phyloP scores from a whole-genome alignment of 2,329 filamentous ascomycete genomes.

The Paracamarosporium sp. region DNA sequence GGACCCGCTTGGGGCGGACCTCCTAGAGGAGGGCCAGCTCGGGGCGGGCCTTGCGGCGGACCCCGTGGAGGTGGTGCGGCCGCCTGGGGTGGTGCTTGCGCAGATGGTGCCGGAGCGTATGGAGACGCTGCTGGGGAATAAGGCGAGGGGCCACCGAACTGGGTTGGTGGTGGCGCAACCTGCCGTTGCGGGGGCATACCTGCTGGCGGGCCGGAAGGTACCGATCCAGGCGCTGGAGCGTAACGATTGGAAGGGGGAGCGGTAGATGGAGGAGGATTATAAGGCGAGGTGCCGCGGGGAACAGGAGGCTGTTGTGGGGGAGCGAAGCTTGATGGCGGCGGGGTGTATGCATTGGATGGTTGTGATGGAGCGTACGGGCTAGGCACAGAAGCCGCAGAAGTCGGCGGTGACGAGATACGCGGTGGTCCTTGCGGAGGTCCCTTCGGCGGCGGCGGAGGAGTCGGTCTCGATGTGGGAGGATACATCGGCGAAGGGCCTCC shows the following conservation, averaged over 20 bases:
- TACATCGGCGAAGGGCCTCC: slow-evolving; percentile 66
- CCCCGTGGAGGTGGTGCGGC: slow-evolving; percentile 46
- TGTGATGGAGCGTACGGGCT: slow-evolving; percentile 69
- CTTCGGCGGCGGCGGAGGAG: slow-evolving; percentile 85
- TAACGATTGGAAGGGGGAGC: slow-evolving; percentile 65
- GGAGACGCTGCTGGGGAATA: slow-evolving; percentile 42
- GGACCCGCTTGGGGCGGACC: slow-evolving; percentile 51
- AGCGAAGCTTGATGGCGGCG: slow-evolving; percentile 55
- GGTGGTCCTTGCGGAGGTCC: slow-evolving; percentile 58
- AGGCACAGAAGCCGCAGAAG: slow-evolving; percentile 59
- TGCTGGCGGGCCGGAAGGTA: slow-evolving; percentile 53
- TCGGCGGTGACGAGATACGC: slow-evolving; percentile 71
- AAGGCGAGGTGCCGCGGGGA: slow-evolving; percentile 81
- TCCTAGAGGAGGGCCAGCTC: slow-evolving; percentile 50
- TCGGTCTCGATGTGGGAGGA: slow-evolving; percentile 64
- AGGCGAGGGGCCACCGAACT: slow-evolving; percentile 35
- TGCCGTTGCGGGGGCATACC: slow-evolving; percentile 50
- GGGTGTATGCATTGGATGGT: slow-evolving; percentile 63
- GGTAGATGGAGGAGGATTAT: slow-evolving; percentile 80
- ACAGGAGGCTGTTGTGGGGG: slow-evolving; percentile 63
- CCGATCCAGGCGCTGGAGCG: slow-evolving; percentile 67
- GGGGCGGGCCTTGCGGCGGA: slow-evolving; percentile 50
- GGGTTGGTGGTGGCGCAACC: slow-evolving; percentile 53
- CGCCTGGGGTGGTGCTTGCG: slow-evolving; percentile 46
- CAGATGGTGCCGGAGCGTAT: slow-evolving; percentile 4